Percentiles rank a stretch among this genome's conserved stretches.
These are phyloP conservation scores for Elsinoe ampelina DNA, from an alignment of 2,329 filamentous ascomycete species.

Conservation along the genomic window DNA sequence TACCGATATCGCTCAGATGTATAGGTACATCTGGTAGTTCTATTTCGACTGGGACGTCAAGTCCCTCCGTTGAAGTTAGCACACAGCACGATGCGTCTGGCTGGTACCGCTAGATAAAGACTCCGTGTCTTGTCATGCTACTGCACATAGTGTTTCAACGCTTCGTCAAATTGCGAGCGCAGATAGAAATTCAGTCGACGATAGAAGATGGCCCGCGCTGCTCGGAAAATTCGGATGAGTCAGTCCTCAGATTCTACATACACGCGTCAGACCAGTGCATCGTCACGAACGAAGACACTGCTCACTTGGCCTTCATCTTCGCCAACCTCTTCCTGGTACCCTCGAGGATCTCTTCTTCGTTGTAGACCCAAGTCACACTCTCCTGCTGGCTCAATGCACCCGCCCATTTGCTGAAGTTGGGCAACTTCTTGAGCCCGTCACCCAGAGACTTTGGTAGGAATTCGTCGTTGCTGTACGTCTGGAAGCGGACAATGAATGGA, in stretches of 20 bases:
- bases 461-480: conserved; percentile 42
- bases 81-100: no score
- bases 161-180: no score
- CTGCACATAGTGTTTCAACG: no score
- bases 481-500: conserved; percentile 56
- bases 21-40: neutral
- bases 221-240: neutral
- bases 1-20: neutral
- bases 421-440: conserved; percentile 19
- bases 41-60: no score
- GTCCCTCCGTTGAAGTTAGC: no score
- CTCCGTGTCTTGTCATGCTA: no score
- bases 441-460: conserved; percentile 44
- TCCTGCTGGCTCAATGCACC: conserved; percentile 30
- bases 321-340: conserved; percentile 31
- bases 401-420: conserved; percentile 25
- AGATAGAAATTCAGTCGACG: neutral
- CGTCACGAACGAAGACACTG: neutral
- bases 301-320: conserved; percentile 24
- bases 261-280: neutral
- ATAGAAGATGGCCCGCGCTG: neutral
- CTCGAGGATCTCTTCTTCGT: conserved; percentile 52
- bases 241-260: neutral
- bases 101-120: no score
- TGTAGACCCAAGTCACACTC: conserved; percentile 56